These are phyloP conservation scores for Ogataea allantospora DNA, from an alignment of 805 yeast species.

Conservation along the genomic window DNA sequence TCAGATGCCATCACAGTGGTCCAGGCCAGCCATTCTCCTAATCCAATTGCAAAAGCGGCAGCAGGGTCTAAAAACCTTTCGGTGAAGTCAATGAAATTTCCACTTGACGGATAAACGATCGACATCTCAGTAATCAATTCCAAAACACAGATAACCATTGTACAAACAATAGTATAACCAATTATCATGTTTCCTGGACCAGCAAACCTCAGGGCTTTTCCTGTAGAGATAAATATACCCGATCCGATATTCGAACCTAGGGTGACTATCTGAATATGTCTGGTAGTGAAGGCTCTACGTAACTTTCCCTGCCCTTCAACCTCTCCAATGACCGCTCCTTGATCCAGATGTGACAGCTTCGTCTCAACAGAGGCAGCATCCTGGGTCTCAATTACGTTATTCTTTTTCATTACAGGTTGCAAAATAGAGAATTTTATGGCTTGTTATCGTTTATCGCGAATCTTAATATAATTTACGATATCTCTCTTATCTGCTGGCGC, in stretches of 20 bases:
- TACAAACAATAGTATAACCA: constrained; percentile 13
- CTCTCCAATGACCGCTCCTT: constrained; percentile 12
- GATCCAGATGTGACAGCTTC: constrained; percentile 3
- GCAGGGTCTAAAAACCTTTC: constrained; percentile 14
- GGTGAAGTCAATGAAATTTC: constrained; percentile 13
- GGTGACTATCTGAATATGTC: constrained; percentile 13
- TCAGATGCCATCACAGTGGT: constrained; percentile 16
- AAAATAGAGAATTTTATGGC: too few species aligned
- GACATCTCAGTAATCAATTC: constrained; percentile 15
- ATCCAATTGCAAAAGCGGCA: constrained; percentile 14
- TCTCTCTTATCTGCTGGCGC: neutral
- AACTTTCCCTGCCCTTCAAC: constrained; percentile 11
- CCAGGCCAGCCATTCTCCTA: constrained; percentile 16
- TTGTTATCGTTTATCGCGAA: neutral
- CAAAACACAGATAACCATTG: constrained; percentile 13
- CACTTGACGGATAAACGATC: constrained; percentile 14
- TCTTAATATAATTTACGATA: too few species aligned
- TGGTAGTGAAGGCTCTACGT: constrained; percentile 11
- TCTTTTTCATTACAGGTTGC: constrained; percentile 9
- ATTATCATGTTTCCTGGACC: constrained; percentile 16
- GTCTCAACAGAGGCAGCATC: constrained; percentile 4
- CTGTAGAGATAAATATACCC: constrained; percentile 13
- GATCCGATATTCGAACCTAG: constrained; percentile 14
- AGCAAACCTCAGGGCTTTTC: constrained; percentile 11
- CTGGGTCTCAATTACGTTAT: constrained; percentile 3